Evolutionary conservation across 2,329 filamentous ascomycete species (phyloP).

Genomic region (Colletotrichum gloeosporioides): DNA sequence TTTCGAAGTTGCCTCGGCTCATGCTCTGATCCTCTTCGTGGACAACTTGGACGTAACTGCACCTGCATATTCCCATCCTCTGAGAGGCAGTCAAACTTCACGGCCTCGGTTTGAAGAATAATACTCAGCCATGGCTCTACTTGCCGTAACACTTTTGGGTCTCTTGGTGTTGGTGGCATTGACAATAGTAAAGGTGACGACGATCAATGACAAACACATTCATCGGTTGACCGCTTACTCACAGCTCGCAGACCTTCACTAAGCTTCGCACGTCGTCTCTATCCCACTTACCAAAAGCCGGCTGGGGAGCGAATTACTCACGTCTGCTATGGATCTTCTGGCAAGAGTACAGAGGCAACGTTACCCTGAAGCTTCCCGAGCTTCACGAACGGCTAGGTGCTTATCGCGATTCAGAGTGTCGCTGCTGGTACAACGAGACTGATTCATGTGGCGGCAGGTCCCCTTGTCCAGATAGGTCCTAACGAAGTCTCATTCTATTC

Average conservation of each 20-base stretch:
- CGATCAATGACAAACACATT: neutral
- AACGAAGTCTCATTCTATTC: conserved; percentile 32
- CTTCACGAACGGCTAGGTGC: conserved; percentile 27
- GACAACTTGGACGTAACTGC: neutral
- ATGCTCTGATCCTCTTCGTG: neutral
- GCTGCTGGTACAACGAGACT: neutral
- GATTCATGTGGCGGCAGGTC: neutral
- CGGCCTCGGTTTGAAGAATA: neutral
- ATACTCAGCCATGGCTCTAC: neutral
- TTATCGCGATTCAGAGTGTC: neutral
- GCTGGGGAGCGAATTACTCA: conserved; percentile 24
- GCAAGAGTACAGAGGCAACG: conserved; percentile 24
- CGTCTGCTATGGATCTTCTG: conserved; percentile 27
- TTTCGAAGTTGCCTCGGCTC: neutral
- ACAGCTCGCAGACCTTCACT: neutral
- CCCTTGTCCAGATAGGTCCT: conserved; percentile 26
- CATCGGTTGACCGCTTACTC: neutral
- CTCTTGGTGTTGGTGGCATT: neutral
- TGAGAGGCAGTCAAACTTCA: neutral
- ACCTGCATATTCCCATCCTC: neutral
- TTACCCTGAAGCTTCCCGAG: conserved; percentile 26
- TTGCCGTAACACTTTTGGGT: neutral
- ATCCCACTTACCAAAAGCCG: conserved; percentile 24
- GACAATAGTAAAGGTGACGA: neutral
- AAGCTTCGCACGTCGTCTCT: conserved; percentile 16